Percentiles rank a stretch among this genome's conserved stretches.
These are phyloP conservation scores for Entrophospora sp. DNA, from an alignment of 192 early-diverging fungal species.

Conservation along the genomic window DNA sequence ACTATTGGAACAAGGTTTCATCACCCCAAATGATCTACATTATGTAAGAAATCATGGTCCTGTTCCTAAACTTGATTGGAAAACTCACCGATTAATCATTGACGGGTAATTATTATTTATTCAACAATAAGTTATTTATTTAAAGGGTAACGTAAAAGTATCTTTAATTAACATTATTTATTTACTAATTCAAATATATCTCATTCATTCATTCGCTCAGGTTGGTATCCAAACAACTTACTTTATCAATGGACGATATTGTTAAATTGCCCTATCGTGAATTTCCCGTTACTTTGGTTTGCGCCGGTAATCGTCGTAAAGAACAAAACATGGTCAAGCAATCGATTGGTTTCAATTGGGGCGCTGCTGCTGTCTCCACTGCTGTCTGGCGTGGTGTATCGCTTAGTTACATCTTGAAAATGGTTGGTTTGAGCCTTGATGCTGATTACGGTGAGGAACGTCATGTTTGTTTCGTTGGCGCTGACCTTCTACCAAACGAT, in stretches of 20 bases:
- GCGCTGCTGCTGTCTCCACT: constrained; percentile 43
- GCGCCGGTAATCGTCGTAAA: constrained; percentile 58
- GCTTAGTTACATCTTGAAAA: constrained; percentile 39
- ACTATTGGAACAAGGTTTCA: constrained; percentile 36
- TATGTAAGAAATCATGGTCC: constrained; percentile 63
- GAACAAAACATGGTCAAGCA: constrained; percentile 59
- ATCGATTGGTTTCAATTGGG: constrained; percentile 56
- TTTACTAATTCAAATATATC: too few relatives aligned
- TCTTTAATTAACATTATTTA: too few relatives aligned
- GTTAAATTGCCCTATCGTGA: constrained; percentile 32
- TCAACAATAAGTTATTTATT: too few relatives aligned
- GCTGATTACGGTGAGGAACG: constrained; percentile 24
- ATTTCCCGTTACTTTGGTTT: constrained; percentile 52
- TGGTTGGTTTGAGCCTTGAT: constrained; percentile 24
- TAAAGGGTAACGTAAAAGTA: background rate
- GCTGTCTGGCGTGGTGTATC: constrained; percentile 51
- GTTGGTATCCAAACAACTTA: constrained; percentile 33
- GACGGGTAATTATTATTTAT: constrained; percentile 28
- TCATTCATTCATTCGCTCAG: constrained; percentile 3
- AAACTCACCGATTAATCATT: constrained; percentile 32
- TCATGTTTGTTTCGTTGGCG: constrained; percentile 50
- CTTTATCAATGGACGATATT: constrained; percentile 47
- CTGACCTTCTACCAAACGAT: constrained; percentile 53
- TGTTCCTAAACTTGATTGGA: constrained; percentile 45
- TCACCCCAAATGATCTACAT: constrained; percentile 50